phyloP scores from a whole-genome alignment of 192 early-diverging fungal species.

The Coemansia sp. region DNA sequence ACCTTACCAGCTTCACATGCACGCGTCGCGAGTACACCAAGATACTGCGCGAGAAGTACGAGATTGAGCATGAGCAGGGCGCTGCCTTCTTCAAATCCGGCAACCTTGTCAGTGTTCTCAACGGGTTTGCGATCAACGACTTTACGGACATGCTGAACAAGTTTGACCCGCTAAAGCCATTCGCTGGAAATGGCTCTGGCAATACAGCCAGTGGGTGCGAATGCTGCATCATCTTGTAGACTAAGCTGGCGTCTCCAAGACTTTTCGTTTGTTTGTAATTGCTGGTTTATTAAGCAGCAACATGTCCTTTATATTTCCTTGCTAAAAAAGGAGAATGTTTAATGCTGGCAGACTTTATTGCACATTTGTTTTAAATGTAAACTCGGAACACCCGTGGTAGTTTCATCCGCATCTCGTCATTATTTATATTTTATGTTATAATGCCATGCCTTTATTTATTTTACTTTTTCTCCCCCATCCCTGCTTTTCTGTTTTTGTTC shows the following conservation, averaged over 20 bases:
- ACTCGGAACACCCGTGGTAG: no score
- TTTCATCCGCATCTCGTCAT: no score
- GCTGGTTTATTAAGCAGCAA: background rate
- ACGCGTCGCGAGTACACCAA: background rate
- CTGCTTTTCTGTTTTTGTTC: background rate
- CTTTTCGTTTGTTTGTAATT: background rate
- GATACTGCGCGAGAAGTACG: background rate
- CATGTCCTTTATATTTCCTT: background rate
- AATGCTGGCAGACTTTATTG: no score
- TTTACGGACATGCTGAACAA: background rate
- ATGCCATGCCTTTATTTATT: no score
- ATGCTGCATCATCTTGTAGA: conserved; percentile 13
- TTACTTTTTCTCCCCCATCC: no score
- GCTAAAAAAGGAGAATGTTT: no score
- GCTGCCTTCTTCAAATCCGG: conserved; percentile 22
- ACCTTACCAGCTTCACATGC: conserved; percentile 1
- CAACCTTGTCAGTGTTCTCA: conserved; percentile 6
- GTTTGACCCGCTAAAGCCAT: conserved; percentile 7
- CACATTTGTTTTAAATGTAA: no score
- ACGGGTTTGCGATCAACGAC: conserved; percentile 10
- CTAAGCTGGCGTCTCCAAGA: background rate
- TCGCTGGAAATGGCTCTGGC: background rate
- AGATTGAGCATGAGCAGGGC: conserved; percentile 5
- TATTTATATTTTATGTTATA: no score
- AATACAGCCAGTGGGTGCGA: background rate